A percentile compares a stretch with the other conserved stretches of the same genome.
phyloP scores from a whole-genome alignment of 2,329 filamentous ascomycete species.

The Talaromyces funiculosus region DNA sequence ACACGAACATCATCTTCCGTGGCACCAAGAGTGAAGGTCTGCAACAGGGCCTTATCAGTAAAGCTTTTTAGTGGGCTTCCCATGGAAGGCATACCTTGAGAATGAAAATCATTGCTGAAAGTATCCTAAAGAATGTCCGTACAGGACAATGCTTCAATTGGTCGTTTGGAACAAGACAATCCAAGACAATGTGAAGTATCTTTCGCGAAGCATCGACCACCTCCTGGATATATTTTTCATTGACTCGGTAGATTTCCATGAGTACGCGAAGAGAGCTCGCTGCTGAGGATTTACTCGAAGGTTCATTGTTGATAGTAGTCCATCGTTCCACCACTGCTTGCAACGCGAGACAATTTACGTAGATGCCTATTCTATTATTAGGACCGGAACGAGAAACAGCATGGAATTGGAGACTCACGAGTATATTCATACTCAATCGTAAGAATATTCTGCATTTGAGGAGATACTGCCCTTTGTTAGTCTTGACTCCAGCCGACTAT shows the following conservation, averaged over 20 bases:
- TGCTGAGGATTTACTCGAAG: slow-evolving; percentile 26
- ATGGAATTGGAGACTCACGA: slow-evolving; percentile 45
- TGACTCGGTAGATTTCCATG: slow-evolving; percentile 50
- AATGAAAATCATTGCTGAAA: slow-evolving; percentile 60
- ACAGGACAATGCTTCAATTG: slow-evolving; percentile 59
- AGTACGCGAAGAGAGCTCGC: slow-evolving; percentile 34
- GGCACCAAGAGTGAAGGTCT: slow-evolving; percentile 59
- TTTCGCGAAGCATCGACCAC: slow-evolving; percentile 58
- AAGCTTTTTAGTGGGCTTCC: neutral
- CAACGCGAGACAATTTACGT: slow-evolving; percentile 87
- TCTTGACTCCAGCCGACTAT: neutral
- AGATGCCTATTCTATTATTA: slow-evolving; percentile 48
- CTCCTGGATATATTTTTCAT: slow-evolving; percentile 57
- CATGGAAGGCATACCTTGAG: slow-evolving; percentile 47
- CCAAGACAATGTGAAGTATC: slow-evolving; percentile 55
- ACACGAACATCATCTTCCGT: slow-evolving; percentile 57
- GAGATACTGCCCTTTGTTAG: slow-evolving; percentile 40
- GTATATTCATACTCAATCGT: slow-evolving; percentile 95
- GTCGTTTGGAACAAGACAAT: slow-evolving; percentile 53
- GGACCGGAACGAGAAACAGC: neutral
- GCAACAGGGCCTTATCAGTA: slow-evolving; percentile 14
- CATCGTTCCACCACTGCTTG: slow-evolving; percentile 94
- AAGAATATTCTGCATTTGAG: slow-evolving; percentile 66
- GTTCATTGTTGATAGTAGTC: slow-evolving; percentile 59
- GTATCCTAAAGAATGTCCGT: slow-evolving; percentile 59